These are phyloP conservation scores for Cladorrhinum samala DNA, from an alignment of 495 filamentous ascomycete genomes.

Conservation along the genomic window DNA sequence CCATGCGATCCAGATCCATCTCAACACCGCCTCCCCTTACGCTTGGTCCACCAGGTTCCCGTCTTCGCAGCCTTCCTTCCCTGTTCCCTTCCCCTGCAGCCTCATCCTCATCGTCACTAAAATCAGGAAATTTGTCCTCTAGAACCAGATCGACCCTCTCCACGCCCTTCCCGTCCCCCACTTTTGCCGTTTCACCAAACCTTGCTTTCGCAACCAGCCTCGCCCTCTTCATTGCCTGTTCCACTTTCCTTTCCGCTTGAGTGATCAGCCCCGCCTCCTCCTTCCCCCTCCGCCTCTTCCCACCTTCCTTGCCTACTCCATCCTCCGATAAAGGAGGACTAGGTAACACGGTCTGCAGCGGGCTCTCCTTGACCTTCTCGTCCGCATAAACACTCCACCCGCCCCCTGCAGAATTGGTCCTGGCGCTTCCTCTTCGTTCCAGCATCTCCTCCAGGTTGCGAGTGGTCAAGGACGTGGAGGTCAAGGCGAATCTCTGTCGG, in stretches of 20 bases:
- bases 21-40: neutral
- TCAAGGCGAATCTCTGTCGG: slow-evolving; percentile 60
- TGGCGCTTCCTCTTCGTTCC: slow-evolving; percentile 56
- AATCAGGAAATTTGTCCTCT: neutral
- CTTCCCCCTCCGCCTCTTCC: neutral
- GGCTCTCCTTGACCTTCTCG: slow-evolving; percentile 50
- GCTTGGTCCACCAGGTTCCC: neutral
- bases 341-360: slow-evolving; percentile 45
- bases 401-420: slow-evolving; percentile 61
- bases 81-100: neutral
- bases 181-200: slow-evolving; percentile 47
- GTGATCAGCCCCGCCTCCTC: neutral
- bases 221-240: slow-evolving; percentile 35
- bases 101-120: neutral
- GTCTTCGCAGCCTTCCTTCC: neutral
- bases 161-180: slow-evolving; percentile 51
- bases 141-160: slow-evolving; percentile 3
- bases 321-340: slow-evolving; percentile 23
- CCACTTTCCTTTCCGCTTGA: slow-evolving; percentile 22
- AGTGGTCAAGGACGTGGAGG: slow-evolving; percentile 58
- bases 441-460: slow-evolving; percentile 59
- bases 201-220: slow-evolving; percentile 45
- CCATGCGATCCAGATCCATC: slow-evolving; percentile 14
- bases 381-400: slow-evolving; percentile 76
- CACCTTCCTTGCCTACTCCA: neutral